Evolutionary conservation across 108 stramenopile species (phyloP), one percentile per base, ranked within the genome.

Genomic region (Fragilariopsis cylindrus): DNA sequence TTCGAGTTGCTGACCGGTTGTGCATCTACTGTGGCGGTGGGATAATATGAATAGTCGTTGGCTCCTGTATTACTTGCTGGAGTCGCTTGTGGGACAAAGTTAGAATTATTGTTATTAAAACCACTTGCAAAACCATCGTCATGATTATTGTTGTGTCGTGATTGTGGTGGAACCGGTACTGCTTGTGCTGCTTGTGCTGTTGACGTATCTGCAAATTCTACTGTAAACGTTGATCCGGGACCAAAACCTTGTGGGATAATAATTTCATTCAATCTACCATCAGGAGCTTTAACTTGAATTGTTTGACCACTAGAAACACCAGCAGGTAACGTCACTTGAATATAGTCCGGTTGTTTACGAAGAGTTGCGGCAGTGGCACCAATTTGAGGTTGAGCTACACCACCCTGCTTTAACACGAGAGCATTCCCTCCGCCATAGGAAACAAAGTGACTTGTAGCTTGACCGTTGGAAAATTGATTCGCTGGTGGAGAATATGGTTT

Each of bases 351-450:
- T 46, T 52, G 66, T 49, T 70, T 65, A 54, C 79, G 77, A 16
- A 5, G 9, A 21, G 21, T 21, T 13, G 12, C 16, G 13, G 52
- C 12, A 12, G 48, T 8, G 54, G 52, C 53, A 30, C 80, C 76
- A 11, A 50, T 44, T 56, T 81, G 66, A 1, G 66, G 67, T 48
- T 69, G 43, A 1, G 76, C 80, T 16, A 74, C 77, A 52, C 88
- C 85, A 65, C 83, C 78, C 19, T 85, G 89, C 16, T 88, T 81
- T 48, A 92, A 67, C n/a, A 80, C 85, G 65, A 94, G 77, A 9
- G 91, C 93, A 73, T 94, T 94, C 39, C 93, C 93, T 48, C 91
- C 90, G 16, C 90, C 88, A 69, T 90, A 92, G n/a, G 81, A 79
- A 1, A 90, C 88, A 77, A 94, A 94, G 70, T 94, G 93, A 19